Percentiles rank a stretch among this genome's conserved stretches.
These are phyloP conservation scores for Bipolaris oryzae DNA, from an alignment of 2,329 filamentous ascomycete genomes.

Conservation along the genomic window DNA sequence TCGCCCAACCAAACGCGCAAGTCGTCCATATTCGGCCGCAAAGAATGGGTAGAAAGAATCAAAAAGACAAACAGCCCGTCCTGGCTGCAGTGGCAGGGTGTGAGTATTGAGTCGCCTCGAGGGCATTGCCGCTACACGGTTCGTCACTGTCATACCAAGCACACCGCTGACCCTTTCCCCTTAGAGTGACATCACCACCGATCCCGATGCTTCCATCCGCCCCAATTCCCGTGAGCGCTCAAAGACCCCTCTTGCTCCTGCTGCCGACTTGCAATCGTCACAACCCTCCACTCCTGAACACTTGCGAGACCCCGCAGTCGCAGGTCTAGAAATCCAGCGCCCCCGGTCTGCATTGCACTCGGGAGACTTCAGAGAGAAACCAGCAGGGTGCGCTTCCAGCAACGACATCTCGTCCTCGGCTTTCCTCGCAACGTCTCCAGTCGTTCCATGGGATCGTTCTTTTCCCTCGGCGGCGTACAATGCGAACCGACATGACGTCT, in stretches of 20 bases:
- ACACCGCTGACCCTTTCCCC: slow-evolving; percentile 21
- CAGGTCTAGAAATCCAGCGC: slow-evolving; percentile 69
- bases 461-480: slow-evolving; percentile 50
- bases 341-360: slow-evolving; percentile 75
- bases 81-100: slow-evolving; percentile 68
- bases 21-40: slow-evolving; percentile 61
- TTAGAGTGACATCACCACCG: slow-evolving; percentile 24
- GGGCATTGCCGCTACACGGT: background rate
- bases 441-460: slow-evolving; percentile 62
- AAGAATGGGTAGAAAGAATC: slow-evolving; percentile 80
- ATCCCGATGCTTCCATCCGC: slow-evolving; percentile 20
- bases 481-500: slow-evolving; percentile 18
- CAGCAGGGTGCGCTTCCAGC: slow-evolving; percentile 33
- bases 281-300: slow-evolving; percentile 36
- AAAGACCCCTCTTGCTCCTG: slow-evolving; percentile 43
- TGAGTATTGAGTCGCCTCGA: slow-evolving; percentile 32
- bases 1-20: slow-evolving; percentile 31
- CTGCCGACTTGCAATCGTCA: slow-evolving; percentile 46
- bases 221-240: slow-evolving; percentile 37
- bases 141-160: background rate
- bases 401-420: slow-evolving; percentile 17
- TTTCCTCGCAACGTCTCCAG: slow-evolving; percentile 57
- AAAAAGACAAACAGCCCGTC: slow-evolving; percentile 79
- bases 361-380: slow-evolving; percentile 64
- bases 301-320: slow-evolving; percentile 34